Evolutionary conservation across 2,329 filamentous ascomycete species (phyloP).

Genomic region (Sporothrix mexicana): DNA sequence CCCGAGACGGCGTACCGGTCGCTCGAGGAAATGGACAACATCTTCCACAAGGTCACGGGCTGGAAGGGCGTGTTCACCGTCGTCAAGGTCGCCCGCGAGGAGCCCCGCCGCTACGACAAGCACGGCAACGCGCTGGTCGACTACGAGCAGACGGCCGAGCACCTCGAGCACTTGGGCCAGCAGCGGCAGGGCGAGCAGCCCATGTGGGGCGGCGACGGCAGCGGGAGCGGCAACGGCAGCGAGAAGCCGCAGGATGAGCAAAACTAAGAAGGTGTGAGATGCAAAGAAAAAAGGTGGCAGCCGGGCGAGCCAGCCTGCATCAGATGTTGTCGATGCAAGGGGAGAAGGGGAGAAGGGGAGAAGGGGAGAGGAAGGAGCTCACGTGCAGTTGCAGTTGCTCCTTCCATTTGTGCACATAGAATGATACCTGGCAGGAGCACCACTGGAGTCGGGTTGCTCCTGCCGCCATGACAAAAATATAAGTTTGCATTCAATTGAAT

Average conservation of each 20-base stretch:
- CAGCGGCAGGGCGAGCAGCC: constrained; percentile 13
- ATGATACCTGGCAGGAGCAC: too few species aligned
- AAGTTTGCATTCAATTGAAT: too few species aligned
- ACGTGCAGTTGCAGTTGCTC: too few species aligned
- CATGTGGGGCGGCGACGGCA: not conserved
- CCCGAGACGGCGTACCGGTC: constrained; percentile 61
- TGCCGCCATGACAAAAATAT: too few species aligned
- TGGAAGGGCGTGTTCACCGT: constrained; percentile 49
- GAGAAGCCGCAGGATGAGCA: constrained; percentile 14
- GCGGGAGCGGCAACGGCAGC: not conserved
- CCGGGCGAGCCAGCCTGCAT: too few species aligned
- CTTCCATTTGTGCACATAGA: too few species aligned
- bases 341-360: too few species aligned
- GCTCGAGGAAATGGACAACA: constrained; percentile 72
- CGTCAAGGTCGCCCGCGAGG: constrained; percentile 51
- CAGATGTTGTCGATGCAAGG: too few species aligned
- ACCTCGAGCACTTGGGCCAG: constrained; percentile 20
- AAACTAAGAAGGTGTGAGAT: not conserved
- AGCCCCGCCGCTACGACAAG: constrained; percentile 64
- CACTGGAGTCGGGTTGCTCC: too few species aligned
- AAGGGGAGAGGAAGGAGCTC: too few species aligned
- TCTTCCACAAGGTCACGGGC: constrained; percentile 61
- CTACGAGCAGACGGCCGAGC: constrained; percentile 42
- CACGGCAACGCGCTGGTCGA: constrained; percentile 62
- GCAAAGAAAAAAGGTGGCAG: not conserved